A percentile compares a stretch with the other conserved stretches of the same genome.
Conservation (phyloP, 345 rosid genomes). For the Nephelium lappaceum region DNA sequence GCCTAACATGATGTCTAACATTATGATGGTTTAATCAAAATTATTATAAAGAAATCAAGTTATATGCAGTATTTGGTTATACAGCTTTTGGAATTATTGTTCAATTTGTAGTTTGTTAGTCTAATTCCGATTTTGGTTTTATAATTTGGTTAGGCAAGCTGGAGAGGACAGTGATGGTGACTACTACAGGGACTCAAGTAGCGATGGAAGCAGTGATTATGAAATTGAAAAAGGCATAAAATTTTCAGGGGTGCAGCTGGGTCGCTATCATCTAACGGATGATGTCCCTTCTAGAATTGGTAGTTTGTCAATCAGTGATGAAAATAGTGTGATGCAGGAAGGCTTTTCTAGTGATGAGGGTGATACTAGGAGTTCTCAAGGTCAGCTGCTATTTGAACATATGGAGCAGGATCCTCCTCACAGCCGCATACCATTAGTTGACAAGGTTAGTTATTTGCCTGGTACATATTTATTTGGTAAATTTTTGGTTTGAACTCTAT, state of each 20-base stretch:
- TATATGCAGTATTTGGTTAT: neutral
- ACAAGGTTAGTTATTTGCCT: conserved; percentile 31
- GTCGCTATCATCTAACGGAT: conserved; percentile 9
- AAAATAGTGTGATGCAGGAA: conserved; percentile 25
- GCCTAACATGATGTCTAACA: neutral
- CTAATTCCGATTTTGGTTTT: conserved; percentile 3
- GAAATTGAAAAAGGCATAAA: conserved; percentile 36
- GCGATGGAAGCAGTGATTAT: conserved; percentile 54
- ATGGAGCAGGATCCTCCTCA: conserved; percentile 38
- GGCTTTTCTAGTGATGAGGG: conserved; percentile 38
- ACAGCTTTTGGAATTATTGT: neutral
- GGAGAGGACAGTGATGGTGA: conserved; percentile 37
- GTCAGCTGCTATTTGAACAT: conserved; percentile 34
- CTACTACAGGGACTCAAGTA: conserved; percentile 48
- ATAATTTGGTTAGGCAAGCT: conserved; percentile 24
- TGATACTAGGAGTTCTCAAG: conserved; percentile 27
- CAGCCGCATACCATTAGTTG: conserved; percentile 41
- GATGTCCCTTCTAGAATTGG: conserved; percentile 22
- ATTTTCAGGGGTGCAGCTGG: conserved; percentile 3
- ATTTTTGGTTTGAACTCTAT: conserved; percentile 15
- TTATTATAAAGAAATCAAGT: conserved; percentile 1
- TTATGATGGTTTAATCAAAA: neutral
- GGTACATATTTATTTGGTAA: conserved; percentile 17
- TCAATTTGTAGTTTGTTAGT: conserved; percentile 17
- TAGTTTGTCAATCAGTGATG: conserved; percentile 33